Conservation (phyloP, 2,329 filamentous ascomycete species). For the Colletotrichum truncatum region DNA sequence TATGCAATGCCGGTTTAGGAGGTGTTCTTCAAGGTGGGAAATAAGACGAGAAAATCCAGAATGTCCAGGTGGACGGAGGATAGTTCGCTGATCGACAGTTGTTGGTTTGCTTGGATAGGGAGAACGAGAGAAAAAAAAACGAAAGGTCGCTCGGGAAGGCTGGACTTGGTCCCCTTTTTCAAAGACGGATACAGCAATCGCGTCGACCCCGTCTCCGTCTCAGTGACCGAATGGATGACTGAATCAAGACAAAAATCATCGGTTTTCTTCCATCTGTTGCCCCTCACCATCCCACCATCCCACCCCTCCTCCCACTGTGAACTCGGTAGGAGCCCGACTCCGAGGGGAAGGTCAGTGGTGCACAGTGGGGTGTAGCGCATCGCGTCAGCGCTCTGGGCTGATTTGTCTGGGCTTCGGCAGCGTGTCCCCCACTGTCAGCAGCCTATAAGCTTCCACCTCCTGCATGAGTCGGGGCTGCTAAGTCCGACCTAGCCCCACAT, state of each 20-base stretch:
- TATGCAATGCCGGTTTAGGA: not conserved
- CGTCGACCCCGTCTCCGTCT: not conserved
- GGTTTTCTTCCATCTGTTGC: not conserved
- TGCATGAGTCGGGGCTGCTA: slow-evolving; percentile 2
- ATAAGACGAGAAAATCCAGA: not conserved
- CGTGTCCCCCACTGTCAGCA: not conserved
- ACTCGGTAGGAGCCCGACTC: slow-evolving; percentile 19
- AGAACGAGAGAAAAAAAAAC: not conserved
- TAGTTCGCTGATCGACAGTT: not conserved
- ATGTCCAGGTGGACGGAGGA: not conserved
- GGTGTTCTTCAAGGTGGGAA: not conserved
- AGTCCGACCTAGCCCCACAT: not conserved
- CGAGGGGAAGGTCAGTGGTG: slow-evolving; percentile 11
- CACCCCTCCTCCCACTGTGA: slow-evolving; percentile 17
- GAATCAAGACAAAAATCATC: slow-evolving; percentile 19
- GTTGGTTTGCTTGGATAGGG: not conserved
- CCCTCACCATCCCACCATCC: slow-evolving; percentile 17
- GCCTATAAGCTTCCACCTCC: slow-evolving; percentile 5
- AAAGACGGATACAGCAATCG: not conserved
- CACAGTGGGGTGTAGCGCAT: slow-evolving; percentile 10
- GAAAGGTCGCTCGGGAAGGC: not conserved
- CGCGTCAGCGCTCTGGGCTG: slow-evolving; percentile 12
- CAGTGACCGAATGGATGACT: slow-evolving; percentile 15
- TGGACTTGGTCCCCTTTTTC: not conserved
- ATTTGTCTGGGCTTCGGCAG: slow-evolving; percentile 1